Evolutionary conservation across 1,284 basidiomycete species (phyloP), one percentile per base, ranked within the genome.

Genomic region (Naganishia albida): DNA sequence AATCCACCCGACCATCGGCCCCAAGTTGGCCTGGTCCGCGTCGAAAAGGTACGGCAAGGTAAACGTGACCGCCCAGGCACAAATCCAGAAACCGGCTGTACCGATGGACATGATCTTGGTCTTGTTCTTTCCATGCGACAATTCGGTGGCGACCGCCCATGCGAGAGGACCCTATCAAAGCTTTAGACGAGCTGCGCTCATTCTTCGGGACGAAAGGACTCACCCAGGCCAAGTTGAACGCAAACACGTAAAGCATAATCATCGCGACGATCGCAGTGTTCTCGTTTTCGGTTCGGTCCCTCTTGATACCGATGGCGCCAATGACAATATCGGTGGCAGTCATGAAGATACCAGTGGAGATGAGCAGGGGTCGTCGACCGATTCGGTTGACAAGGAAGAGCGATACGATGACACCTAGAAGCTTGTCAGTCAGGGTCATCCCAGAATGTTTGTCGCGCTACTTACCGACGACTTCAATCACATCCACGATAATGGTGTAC

Each of bases 41-140:
- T 74, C 70, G 70, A 75, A 76, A 4, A 77, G 64, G 63, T 76
- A 78, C 2, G 78, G 77, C 10, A 79, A 67, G 23, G 78, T 79
- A 67, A 80, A 79, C 4, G 80, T 80, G 49, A 80, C 79, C 20
- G 72, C 78, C 76, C 77, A 81, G 2, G 81, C 80, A 49, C 72
- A 70, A 30, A 81, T 69, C 80, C 80, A 82, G 79, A 82, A 82
- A 43, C 72, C 72, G 8, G 80, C 79, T 12, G 80, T 81, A 46
- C 78, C 79, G 62, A 81, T 71, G 26, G 75, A 75, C 72, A 81
- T 77, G 70, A 80, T 77, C 72, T 80, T 81, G 66, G 78, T 78
- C 63, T 78, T 72, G 70, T 80, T 80, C 69, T 75, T 72, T 38
- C 80, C 79, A 13, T 75, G 73, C 0, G 76, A 75, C 57, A 80